phyloP scores from a whole-genome alignment of 1,139 yeast species.

The Pichia sp. region DNA sequence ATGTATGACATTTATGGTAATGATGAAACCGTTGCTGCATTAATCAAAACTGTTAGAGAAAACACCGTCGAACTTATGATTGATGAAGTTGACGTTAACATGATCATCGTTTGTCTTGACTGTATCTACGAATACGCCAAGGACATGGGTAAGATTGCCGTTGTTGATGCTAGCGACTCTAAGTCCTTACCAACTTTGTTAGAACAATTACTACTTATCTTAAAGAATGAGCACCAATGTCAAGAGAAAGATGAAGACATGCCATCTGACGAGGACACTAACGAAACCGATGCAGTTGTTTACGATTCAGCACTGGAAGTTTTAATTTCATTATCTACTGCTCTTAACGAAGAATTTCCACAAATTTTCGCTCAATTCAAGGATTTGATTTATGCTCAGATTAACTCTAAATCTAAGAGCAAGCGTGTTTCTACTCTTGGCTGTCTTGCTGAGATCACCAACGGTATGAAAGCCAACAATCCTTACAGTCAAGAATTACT shows the following conservation, averaged over 20 bases:
- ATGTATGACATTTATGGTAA: conserved; percentile 53
- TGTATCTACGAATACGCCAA: conserved; percentile 66
- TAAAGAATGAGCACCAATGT: conserved; percentile 78
- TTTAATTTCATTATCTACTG: conserved; percentile 67
- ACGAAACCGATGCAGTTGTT: conserved; percentile 84
- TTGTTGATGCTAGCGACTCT: conserved; percentile 55
- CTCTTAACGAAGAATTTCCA: conserved; percentile 68
- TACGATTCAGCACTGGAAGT: conserved; percentile 86
- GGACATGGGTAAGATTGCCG: conserved; percentile 70
- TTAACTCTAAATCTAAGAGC: conserved; percentile 58
- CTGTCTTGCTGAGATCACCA: conserved; percentile 82
- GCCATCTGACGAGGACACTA: conserved; percentile 44
- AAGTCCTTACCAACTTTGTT: conserved; percentile 62
- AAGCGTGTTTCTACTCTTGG: conserved; percentile 87
- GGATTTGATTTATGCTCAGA: conserved; percentile 56
- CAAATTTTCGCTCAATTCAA: conserved; percentile 72
- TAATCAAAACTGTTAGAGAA: conserved; percentile 64
- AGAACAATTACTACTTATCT: conserved; percentile 61
- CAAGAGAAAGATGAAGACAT: conserved; percentile 50
- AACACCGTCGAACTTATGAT: conserved; percentile 59
- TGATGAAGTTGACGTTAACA: conserved; percentile 77
- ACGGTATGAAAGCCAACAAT: conserved; percentile 65
- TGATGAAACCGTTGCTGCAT: conserved; percentile 51
- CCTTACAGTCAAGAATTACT: conserved; percentile 68
- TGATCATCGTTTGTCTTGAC: conserved; percentile 78